A percentile compares a stretch with the other conserved stretches of the same genome.
phyloP scores from a whole-genome alignment of 225 moss, liverwort and hornwort genomes.

The Rhytidiadelphus loreus region DNA sequence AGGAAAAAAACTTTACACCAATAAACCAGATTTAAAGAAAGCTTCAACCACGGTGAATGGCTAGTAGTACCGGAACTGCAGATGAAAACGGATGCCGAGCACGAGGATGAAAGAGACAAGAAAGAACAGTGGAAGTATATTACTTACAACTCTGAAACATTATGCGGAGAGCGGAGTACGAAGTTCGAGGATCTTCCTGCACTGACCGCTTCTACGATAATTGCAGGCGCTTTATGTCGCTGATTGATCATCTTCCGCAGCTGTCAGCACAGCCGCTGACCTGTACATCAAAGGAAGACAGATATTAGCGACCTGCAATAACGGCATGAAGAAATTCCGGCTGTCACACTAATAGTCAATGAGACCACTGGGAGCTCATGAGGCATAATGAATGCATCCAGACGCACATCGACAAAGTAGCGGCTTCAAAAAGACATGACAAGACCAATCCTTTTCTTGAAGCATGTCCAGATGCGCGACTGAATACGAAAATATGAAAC shows the following conservation, averaged over 20 bases:
- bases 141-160: conserved; percentile 29
- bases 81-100: background rate
- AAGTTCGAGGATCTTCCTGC: background rate
- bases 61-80: background rate
- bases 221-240: background rate
- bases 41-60: background rate
- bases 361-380: background rate
- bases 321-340: background rate
- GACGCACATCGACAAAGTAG: background rate
- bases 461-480: background rate
- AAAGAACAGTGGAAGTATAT: background rate
- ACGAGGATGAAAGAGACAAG: background rate
- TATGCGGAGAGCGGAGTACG: background rate
- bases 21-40: background rate
- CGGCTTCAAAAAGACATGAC: background rate
- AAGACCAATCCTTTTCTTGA: background rate
- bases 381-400: background rate
- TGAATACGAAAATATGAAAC: background rate
- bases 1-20: background rate
- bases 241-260: conserved; percentile 15
- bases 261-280: background rate
- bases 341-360: background rate
- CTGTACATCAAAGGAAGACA: background rate
- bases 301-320: background rate
- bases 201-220: background rate